Percentiles rank a stretch among this genome's conserved stretches.
These are phyloP conservation scores for Backusella parvicylindrica DNA, from an alignment of 192 early-diverging fungal genomes.

Conservation along the genomic window DNA sequence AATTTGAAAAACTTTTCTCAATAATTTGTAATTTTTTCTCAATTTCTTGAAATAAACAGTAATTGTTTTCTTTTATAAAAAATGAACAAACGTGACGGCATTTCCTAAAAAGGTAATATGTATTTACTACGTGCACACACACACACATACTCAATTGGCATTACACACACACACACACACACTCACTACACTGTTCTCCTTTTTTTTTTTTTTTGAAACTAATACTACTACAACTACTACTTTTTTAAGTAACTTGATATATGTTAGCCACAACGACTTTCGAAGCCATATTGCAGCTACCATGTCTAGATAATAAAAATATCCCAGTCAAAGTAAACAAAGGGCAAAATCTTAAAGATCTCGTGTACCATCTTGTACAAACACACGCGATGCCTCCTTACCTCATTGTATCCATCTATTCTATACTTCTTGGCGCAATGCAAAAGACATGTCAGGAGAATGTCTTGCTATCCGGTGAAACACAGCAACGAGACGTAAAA, in stretches of 20 bases:
- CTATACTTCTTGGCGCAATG: conserved; percentile 37
- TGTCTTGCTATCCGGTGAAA: neutral
- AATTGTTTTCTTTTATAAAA: too few species aligned
- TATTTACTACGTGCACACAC: neutral
- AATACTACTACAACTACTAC: neutral
- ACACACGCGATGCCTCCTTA: conserved; percentile 45
- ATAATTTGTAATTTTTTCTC: too few species aligned
- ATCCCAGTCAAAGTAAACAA: conserved; percentile 9
- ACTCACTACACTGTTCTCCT: neutral
- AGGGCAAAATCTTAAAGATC: conserved; percentile 44
- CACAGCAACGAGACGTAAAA: neutral
- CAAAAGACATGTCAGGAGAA: conserved; percentile 24
- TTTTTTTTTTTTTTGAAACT: neutral
- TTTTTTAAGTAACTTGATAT: neutral
- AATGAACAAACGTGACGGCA: neutral
- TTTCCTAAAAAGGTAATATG: neutral
- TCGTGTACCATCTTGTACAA: conserved; percentile 34
- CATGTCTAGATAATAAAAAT: conserved; percentile 1
- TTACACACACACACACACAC: neutral
- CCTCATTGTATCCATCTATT: conserved; percentile 42
- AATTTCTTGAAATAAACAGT: too few species aligned
- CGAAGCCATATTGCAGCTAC: neutral
- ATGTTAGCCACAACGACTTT: neutral
- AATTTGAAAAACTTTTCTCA: too few species aligned
- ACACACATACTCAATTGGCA: neutral